These are phyloP conservation scores for Sporobolomyces phaffii DNA, from an alignment of 768 basidiomycete species.

Conservation along the genomic window DNA sequence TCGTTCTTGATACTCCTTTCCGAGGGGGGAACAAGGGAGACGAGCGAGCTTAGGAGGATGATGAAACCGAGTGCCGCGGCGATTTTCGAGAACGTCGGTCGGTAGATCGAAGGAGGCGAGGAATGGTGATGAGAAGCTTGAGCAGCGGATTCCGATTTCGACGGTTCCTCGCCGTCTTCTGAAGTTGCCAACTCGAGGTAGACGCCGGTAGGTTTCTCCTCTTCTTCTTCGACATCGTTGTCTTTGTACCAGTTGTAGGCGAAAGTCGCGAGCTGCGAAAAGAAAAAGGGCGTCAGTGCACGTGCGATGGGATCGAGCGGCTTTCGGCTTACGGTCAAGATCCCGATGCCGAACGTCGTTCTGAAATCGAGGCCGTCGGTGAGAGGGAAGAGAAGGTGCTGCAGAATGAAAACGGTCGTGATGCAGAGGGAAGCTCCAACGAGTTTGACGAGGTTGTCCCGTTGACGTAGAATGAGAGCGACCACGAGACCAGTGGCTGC, in stretches of 20 bases:
- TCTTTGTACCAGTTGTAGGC: constrained; percentile 23
- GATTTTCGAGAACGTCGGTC: neutral
- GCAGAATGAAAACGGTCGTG: constrained; percentile 17
- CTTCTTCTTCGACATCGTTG: neutral
- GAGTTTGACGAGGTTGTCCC: constrained; percentile 37
- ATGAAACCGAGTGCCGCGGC: neutral
- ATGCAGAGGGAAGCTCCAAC: constrained; percentile 26
- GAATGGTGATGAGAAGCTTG: neutral
- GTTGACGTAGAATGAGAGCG: constrained; percentile 28
- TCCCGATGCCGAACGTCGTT: constrained; percentile 5
- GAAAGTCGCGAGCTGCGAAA: neutral
- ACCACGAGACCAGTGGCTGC: constrained; percentile 14
- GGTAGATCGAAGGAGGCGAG: neutral
- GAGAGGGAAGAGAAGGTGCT: constrained; percentile 15
- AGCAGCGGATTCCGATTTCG: neutral
- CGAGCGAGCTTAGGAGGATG: constrained; percentile 1
- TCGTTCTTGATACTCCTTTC: constrained; percentile 8
- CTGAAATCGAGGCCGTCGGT: neutral
- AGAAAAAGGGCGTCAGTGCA: no score
- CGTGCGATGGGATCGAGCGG: neutral
- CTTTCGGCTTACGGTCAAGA: constrained; percentile 5
- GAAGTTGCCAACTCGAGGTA: constrained; percentile 8
- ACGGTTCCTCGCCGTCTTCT: constrained; percentile 6
- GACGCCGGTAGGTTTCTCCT: neutral
- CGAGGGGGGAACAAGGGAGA: neutral